phyloP scores from a whole-genome alignment of 305 asterid genomes.

The Fraxinus albicans region DNA sequence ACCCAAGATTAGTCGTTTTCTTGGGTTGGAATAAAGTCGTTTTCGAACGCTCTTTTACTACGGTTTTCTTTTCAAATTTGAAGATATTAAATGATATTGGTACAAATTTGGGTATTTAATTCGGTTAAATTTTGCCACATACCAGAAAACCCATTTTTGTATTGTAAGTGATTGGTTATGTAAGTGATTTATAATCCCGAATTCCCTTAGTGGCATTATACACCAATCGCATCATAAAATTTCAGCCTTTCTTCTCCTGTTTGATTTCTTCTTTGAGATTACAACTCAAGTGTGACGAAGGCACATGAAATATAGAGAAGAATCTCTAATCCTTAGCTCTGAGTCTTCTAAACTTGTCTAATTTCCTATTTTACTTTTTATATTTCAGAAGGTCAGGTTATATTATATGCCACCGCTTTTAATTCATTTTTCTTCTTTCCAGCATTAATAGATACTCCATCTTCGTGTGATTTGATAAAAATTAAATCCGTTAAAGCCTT shows the following conservation, averaged over 20 bases:
- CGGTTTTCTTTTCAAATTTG: slow-evolving; percentile 1
- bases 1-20: not conserved
- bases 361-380: not conserved
- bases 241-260: not conserved
- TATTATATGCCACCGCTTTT: not conserved
- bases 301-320: not conserved
- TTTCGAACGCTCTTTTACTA: not conserved
- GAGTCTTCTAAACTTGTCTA: not conserved
- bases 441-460: not conserved
- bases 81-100: not conserved
- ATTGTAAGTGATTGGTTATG: not conserved
- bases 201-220: not conserved
- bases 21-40: not conserved
- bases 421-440: not conserved
- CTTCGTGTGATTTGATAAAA: not conserved
- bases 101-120: slow-evolving; percentile 5
- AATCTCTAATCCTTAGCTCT: not conserved
- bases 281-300: not conserved
- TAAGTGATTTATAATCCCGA: not conserved
- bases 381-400: not conserved
- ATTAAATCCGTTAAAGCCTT: not conserved
- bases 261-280: not conserved
- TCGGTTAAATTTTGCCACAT: slow-evolving; percentile 21
- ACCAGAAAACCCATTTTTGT: slow-evolving; percentile 10
- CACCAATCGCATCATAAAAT: not conserved